Evolutionary conservation across 2,329 filamentous ascomycete genomes (phyloP).

Genomic region (Penicillium janthinellum): DNA sequence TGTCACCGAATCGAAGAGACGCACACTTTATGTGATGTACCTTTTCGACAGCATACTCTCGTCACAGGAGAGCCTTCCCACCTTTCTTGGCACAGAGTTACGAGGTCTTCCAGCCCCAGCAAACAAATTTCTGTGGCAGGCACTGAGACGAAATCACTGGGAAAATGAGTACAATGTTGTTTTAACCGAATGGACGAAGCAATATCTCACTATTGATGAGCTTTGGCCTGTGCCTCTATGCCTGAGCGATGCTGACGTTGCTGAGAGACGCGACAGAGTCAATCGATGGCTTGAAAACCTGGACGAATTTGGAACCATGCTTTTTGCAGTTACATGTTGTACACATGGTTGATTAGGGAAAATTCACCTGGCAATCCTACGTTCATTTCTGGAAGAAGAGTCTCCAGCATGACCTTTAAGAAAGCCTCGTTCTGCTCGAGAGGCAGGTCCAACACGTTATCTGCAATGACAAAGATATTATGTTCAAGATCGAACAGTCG

Average conservation of each 20-base stretch:
- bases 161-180: slow-evolving; percentile 46
- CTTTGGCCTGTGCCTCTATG: slow-evolving; percentile 50
- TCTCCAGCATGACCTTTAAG: no score
- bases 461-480: no score
- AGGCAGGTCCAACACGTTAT: no score
- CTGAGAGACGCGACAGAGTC: slow-evolving; percentile 41
- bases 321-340: slow-evolving; percentile 53
- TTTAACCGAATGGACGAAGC: slow-evolving; percentile 47
- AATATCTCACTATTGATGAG: slow-evolving; percentile 51
- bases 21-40: slow-evolving; percentile 56
- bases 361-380: not conserved
- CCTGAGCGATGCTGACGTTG: slow-evolving; percentile 32
- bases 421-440: not conserved
- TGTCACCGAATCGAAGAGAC: slow-evolving; percentile 54
- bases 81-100: slow-evolving; percentile 55
- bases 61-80: slow-evolving; percentile 49
- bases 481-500: no score
- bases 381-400: not conserved
- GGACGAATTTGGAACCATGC: slow-evolving; percentile 57
- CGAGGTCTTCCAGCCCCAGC: slow-evolving; percentile 48
- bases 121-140: slow-evolving; percentile 48
- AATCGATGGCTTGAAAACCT: slow-evolving; percentile 54
- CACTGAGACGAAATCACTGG: slow-evolving; percentile 44
- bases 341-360: slow-evolving; percentile 40
- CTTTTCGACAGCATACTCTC: slow-evolving; percentile 56